Conservation (phyloP, 2,329 filamentous ascomycete genomes). For the Xylariaceae sp. region DNA sequence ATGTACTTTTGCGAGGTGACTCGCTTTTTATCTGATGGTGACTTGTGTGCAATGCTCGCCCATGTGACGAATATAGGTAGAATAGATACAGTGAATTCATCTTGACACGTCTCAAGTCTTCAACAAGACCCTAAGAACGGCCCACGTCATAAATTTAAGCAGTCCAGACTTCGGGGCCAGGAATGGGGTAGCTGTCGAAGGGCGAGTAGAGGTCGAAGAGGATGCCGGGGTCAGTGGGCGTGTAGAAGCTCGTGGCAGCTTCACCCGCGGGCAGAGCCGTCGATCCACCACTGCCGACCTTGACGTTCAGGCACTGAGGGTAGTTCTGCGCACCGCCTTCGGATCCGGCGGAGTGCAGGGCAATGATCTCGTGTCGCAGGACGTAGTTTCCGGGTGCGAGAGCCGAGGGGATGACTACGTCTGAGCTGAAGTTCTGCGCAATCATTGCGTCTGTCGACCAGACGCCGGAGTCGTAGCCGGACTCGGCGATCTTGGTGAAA, state of each 20-base stretch:
- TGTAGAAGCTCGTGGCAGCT: conserved; percentile 49
- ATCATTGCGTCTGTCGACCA: conserved; percentile 40
- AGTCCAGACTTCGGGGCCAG: conserved; percentile 23
- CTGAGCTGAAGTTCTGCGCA: conserved; percentile 42
- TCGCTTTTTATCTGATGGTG: no score
- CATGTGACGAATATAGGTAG: no score
- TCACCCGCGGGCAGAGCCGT: conserved; percentile 41
- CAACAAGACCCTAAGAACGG: no score
- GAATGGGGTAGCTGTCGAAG: conserved; percentile 25
- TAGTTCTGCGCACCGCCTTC: conserved; percentile 44
- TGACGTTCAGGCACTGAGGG: conserved; percentile 51
- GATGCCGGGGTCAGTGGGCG: conserved; percentile 48
- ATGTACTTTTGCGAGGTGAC: no score
- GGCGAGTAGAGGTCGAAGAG: conserved; percentile 48
- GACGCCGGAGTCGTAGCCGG: conserved; percentile 26
- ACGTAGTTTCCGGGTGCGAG: conserved; percentile 45
- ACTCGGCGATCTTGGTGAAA: conserved; percentile 30
- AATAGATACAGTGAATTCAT: no score
- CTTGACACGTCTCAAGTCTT: no score
- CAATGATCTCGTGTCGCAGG: conserved; percentile 47
- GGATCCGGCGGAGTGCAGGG: conserved; percentile 40
- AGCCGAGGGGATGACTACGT: conserved; percentile 38
- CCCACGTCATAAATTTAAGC: background rate
- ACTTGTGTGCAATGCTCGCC: no score
- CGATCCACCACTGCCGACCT: conserved; percentile 47